phyloP scores from a whole-genome alignment of 2,329 filamentous ascomycete genomes.

The Pseudocercospora cruenta region DNA sequence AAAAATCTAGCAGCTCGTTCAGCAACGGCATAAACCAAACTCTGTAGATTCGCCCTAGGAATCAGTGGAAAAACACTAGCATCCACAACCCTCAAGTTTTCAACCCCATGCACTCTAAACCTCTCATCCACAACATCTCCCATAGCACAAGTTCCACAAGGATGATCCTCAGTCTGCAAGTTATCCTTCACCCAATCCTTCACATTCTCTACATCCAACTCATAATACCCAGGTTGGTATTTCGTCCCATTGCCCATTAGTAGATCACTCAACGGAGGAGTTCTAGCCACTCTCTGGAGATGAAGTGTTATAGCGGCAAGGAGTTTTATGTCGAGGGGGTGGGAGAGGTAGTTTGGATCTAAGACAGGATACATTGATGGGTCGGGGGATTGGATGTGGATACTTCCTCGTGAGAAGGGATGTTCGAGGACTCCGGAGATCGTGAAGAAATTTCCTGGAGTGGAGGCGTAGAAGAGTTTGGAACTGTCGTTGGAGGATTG shows the following conservation, averaged over 20 bases:
- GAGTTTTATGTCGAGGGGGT: constrained; percentile 53
- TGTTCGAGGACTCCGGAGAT: constrained; percentile 58
- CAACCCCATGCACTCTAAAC: constrained; percentile 26
- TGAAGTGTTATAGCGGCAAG: constrained; percentile 16
- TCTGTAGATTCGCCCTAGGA: constrained; percentile 27
- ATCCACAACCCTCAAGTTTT: constrained; percentile 29
- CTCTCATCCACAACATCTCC: constrained; percentile 30
- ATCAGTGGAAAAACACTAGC: constrained; percentile 29
- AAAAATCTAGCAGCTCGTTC: constrained; percentile 27
- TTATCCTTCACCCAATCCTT: constrained; percentile 18
- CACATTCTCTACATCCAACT: constrained; percentile 11
- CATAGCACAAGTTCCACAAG: constrained; percentile 24
- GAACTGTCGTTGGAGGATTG: constrained; percentile 31
- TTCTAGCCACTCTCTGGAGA: constrained; percentile 14
- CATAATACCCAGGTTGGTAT: constrained; percentile 16
- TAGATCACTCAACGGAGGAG: neutral
- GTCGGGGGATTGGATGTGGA: constrained; percentile 38
- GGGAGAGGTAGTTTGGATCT: constrained; percentile 37
- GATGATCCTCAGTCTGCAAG: constrained; percentile 19
- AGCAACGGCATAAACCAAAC: constrained; percentile 28
- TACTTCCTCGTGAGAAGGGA: constrained; percentile 50
- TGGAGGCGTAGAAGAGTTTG: constrained; percentile 27
- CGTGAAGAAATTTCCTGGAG: constrained; percentile 51
- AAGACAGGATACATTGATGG: constrained; percentile 28
- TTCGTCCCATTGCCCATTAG: neutral